Percentiles rank a stretch among this genome's conserved stretches.
phyloP scores from a whole-genome alignment of 345 rosid genomes.

The Noccaea caerulescens region DNA sequence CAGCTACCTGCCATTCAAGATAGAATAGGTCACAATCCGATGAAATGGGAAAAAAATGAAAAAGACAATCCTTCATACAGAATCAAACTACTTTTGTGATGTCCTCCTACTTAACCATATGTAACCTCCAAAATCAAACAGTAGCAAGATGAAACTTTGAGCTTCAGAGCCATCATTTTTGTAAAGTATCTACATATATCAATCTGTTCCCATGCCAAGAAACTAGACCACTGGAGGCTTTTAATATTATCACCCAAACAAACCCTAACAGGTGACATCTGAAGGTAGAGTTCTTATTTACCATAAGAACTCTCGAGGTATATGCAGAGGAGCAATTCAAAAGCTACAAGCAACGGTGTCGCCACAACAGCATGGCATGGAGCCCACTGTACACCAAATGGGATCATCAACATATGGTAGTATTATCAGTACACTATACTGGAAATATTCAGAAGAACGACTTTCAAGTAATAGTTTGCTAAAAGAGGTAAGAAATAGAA shows the following conservation, averaged over 20 bases:
- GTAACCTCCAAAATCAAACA: neutral
- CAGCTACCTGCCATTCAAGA: constrained; percentile 42
- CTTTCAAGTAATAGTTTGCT: neutral
- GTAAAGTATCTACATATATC: neutral
- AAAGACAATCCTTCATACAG: neutral
- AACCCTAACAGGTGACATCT: neutral
- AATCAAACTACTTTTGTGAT: constrained; percentile 16
- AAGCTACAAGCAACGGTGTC: constrained; percentile 89
- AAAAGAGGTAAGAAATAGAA: constrained; percentile 8
- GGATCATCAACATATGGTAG: constrained; percentile 5
- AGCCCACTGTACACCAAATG: constrained; percentile 86
- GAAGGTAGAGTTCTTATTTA: constrained; percentile 39
- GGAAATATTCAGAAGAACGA: neutral
- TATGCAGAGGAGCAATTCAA: constrained; percentile 94
- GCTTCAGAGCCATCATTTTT: neutral
- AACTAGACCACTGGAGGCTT: constrained; percentile 6
- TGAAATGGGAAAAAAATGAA: constrained; percentile 17
- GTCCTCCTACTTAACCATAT: constrained; percentile 4
- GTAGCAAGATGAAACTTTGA: constrained; percentile 18
- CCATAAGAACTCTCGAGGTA: constrained; percentile 87
- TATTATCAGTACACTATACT: neutral
- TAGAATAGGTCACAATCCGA: constrained; percentile 20
- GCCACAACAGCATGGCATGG: constrained; percentile 98
- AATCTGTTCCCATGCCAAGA: constrained; percentile 1
- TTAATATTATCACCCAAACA: neutral